These are phyloP conservation scores for Amylostereum areolatum DNA, from an alignment of 1,284 basidiomycete genomes.

Conservation along the genomic window DNA sequence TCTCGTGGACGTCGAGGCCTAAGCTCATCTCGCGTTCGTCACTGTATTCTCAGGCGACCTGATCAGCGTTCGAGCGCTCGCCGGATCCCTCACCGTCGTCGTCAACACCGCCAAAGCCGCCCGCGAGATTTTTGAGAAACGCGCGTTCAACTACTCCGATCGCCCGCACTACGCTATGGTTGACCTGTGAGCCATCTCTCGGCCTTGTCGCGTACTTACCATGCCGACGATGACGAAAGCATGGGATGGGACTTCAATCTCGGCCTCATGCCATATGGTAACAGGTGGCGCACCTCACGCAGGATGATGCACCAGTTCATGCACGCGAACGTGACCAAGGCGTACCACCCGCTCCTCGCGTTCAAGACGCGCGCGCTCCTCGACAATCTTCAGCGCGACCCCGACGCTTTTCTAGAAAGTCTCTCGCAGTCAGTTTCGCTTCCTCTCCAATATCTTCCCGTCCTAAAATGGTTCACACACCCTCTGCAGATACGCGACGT, in stretches of 20 bases:
- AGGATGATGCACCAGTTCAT: too few species aligned
- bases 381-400: slow-evolving; percentile 12
- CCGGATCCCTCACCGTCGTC: background rate
- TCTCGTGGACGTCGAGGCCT: too few species aligned
- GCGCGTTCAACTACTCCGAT: slow-evolving; percentile 6
- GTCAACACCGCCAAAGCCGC: slow-evolving; percentile 3
- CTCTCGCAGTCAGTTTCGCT: slow-evolving; percentile 18
- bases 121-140: slow-evolving; percentile 1
- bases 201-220: too few species aligned
- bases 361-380: slow-evolving; percentile 18
- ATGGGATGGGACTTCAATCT: background rate
- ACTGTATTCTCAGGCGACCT: too few species aligned
- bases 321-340: background rate
- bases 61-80: too few species aligned
- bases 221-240: background rate
- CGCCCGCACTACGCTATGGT: slow-evolving; percentile 3
- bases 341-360: slow-evolving; percentile 19
- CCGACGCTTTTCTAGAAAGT: slow-evolving; percentile 15
- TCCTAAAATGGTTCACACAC: slow-evolving; percentile 4
- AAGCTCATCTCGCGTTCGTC: too few species aligned
- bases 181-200: background rate
- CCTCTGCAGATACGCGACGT: background rate
- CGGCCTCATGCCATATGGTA: background rate
- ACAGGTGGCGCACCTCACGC: too few species aligned
- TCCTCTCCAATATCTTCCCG: background rate